phyloP scores from a whole-genome alignment of 2,329 filamentous ascomycete genomes.

The Penicillium brevicompactum region DNA sequence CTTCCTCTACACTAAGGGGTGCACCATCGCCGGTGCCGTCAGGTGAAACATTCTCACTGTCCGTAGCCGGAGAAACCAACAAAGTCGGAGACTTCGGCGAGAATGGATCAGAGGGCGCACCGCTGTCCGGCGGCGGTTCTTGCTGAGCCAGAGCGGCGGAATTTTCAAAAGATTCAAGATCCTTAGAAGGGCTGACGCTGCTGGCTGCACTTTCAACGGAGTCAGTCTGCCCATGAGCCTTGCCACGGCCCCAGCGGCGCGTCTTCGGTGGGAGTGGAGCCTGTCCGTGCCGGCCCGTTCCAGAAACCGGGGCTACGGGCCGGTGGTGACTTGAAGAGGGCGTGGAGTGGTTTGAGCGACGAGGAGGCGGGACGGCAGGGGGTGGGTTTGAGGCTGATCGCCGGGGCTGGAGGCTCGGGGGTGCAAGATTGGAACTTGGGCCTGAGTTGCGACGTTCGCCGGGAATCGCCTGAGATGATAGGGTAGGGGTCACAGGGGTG shows the following conservation, averaged over 20 bases:
- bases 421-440: constrained; percentile 26
- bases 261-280: constrained; percentile 45
- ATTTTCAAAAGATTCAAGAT: constrained; percentile 13
- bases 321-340: constrained; percentile 31
- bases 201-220: constrained; percentile 24
- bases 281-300: constrained; percentile 28
- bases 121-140: neutral
- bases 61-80: constrained; percentile 12
- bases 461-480: neutral
- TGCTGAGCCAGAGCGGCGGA: neutral
- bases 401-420: constrained; percentile 26
- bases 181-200: constrained; percentile 15
- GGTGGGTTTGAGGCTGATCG: constrained; percentile 39
- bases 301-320: constrained; percentile 10
- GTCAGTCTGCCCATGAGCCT: constrained; percentile 27
- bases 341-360: constrained; percentile 37
- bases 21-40: neutral
- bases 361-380: constrained; percentile 45
- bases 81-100: constrained; percentile 24
- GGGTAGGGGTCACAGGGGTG: constrained; percentile 12
- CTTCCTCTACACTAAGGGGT: constrained; percentile 36
- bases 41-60: constrained; percentile 1
- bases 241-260: constrained; percentile 42
- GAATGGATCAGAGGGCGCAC: constrained; percentile 17
- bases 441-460: constrained; percentile 26